phyloP scores from a whole-genome alignment of 2,329 filamentous ascomycete species.

The Arthroderma sp. region DNA sequence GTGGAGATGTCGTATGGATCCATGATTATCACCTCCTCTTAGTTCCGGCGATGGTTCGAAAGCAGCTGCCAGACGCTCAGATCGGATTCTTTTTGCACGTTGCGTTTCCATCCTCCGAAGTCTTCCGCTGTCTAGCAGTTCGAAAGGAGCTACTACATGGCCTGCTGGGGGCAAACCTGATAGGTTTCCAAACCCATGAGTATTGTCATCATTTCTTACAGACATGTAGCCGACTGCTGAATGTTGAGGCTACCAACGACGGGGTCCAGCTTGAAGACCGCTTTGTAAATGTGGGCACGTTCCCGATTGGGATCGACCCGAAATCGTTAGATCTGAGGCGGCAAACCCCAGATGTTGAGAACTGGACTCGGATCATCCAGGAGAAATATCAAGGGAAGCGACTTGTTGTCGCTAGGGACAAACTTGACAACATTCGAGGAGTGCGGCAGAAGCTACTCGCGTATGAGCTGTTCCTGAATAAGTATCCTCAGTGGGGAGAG shows the following conservation, averaged over 20 bases:
- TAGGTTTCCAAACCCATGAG: conserved; percentile 88
- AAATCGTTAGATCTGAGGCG: conserved; percentile 59
- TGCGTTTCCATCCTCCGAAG: conserved; percentile 89
- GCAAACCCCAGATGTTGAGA: conserved; percentile 55
- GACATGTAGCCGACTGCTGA: conserved; percentile 81
- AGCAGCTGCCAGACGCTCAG: conserved; percentile 75
- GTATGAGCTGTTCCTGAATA: conserved; percentile 87
- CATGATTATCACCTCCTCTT: conserved; percentile 91
- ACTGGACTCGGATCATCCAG: conserved; percentile 67
- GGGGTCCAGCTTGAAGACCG: conserved; percentile 84
- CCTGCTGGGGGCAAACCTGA: conserved; percentile 81
- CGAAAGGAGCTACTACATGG: conserved; percentile 80
- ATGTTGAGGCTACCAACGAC: conserved; percentile 77
- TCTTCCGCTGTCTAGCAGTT: conserved; percentile 81
- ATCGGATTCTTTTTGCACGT: conserved; percentile 95
- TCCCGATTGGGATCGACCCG: conserved; percentile 86
- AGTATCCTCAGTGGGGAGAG: conserved; percentile 79
- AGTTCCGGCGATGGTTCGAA: conserved; percentile 76
- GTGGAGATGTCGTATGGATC: conserved; percentile 84
- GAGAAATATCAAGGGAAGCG: conserved; percentile 79
- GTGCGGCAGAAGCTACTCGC: conserved; percentile 87
- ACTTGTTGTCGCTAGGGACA: conserved; percentile 84
- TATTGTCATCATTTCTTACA: conserved; percentile 91
- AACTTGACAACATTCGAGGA: conserved; percentile 82
- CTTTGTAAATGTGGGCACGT: conserved; percentile 75